A percentile compares a stretch with the other conserved stretches of the same genome.
Conservation (phyloP, 2,329 filamentous ascomycete species). For the Dothideomycetes sp. region DNA sequence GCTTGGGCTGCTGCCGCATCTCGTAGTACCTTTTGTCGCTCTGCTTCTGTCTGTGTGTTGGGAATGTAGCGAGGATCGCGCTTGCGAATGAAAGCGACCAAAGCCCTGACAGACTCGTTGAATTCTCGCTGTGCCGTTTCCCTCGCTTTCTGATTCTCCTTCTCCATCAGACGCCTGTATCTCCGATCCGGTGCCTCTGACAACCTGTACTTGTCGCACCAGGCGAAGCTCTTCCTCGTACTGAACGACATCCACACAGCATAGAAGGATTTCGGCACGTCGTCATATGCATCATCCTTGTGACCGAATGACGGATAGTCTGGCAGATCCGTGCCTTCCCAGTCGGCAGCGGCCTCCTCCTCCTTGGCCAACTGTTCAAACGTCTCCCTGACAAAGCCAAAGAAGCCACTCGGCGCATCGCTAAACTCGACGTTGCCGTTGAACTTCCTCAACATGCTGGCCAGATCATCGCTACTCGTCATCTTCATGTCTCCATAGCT, state of each 20-base stretch:
- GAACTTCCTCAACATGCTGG: conserved; percentile 70
- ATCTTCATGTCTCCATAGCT: conserved; percentile 62
- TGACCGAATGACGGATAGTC: conserved; percentile 78
- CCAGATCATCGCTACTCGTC: conserved; percentile 72
- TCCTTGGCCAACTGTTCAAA: conserved; percentile 76
- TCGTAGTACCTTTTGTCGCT: conserved; percentile 69
- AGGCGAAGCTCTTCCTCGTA: conserved; percentile 77
- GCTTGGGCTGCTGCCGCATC: conserved; percentile 77
- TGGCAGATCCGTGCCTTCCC: conserved; percentile 50
- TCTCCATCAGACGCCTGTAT: conserved; percentile 79
- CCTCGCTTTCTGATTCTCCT: conserved; percentile 78
- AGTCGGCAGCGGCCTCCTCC: conserved; percentile 65
- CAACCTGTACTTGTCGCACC: conserved; percentile 77
- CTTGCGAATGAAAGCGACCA: conserved; percentile 84
- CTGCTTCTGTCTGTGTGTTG: conserved; percentile 67
- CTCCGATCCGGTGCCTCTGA: conserved; percentile 82
- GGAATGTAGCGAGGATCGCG: conserved; percentile 77
- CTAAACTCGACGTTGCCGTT: conserved; percentile 68
- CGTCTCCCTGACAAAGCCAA: conserved; percentile 62
- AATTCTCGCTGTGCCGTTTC: conserved; percentile 80
- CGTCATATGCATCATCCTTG: conserved; percentile 66
- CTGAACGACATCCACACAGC: conserved; percentile 68
- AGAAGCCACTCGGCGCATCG: conserved; percentile 76
- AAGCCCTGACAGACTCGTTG: conserved; percentile 79
- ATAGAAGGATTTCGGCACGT: conserved; percentile 73